Evolutionary conservation across 306 rosid species (phyloP).

Genomic region (Biancaea sappan): DNA sequence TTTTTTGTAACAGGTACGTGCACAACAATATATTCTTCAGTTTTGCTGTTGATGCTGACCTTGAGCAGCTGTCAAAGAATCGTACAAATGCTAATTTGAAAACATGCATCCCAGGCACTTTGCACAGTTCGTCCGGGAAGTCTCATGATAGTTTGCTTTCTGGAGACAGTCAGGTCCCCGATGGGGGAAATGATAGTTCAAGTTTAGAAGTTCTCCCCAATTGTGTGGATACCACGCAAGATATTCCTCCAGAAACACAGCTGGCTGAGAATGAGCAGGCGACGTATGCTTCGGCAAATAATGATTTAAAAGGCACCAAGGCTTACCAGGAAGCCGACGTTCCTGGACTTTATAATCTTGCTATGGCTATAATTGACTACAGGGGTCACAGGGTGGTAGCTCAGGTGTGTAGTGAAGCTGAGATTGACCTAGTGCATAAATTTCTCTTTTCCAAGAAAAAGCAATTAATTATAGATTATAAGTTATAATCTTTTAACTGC

Average conservation of each 20-base stretch:
- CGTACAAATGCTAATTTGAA: constrained; percentile 50
- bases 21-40: constrained; percentile 99
- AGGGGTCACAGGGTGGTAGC: constrained; percentile 99
- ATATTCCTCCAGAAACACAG: constrained; percentile 60
- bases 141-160: constrained; percentile 38
- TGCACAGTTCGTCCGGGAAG: constrained; percentile 54
- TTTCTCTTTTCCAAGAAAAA: neutral
- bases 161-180: constrained; percentile 51
- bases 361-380: constrained; percentile 96
- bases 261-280: constrained; percentile 97
- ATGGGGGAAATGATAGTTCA: constrained; percentile 54
- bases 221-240: constrained; percentile 49
- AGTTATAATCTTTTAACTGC: constrained; percentile 3
- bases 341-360: constrained; percentile 89
- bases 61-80: constrained; percentile 84
- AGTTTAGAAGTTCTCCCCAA: constrained; percentile 50
- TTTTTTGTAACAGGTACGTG: constrained; percentile 74
- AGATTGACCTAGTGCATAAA: neutral
- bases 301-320: constrained; percentile 98
- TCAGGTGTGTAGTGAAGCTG: constrained; percentile 66
- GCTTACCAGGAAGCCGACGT: constrained; percentile 99
- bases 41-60: constrained; percentile 97
- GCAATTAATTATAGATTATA: constrained; percentile 4
- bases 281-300: constrained; percentile 97
- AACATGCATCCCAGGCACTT: constrained; percentile 38